Evolutionary conservation across 176 grass and related monocot species (phyloP), one percentile per base, ranked within the genome.

Genomic region (Carex littledalei): DNA sequence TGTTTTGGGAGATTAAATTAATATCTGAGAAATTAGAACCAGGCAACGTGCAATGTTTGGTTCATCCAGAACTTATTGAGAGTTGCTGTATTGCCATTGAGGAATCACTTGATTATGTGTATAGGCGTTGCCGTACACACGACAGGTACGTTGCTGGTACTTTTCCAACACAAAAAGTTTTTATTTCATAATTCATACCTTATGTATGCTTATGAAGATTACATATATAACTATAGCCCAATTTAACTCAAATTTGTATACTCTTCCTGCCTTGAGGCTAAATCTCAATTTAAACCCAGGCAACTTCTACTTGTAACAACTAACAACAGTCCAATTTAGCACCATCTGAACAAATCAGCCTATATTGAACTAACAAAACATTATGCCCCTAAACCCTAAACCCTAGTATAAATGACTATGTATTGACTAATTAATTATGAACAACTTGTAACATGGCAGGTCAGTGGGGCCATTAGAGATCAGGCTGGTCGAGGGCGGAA

Each of bases 1-100:
- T 97, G 53, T 94, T 94, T 72, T 97, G 94, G 92, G 94, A 92
- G 85, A 86, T 94, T 49, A 90, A 86, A 84, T 86, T 69, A 70
- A 90, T 84, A 72, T 37, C 59, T 60, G 60, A 90, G 22, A 74
- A 74, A n/a, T 13, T 39, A 54, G 72, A 60, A 69, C 18, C 37
- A 78, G 55, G 39, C 10, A 10, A 12, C 2, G 2, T 11, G 0
- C 47, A 22, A 12, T 62, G 50, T 3, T 17, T 78, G 0, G 63
- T 67, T 37, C 47, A 94, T 26, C 34, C 64, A 8, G 77, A 84
- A 58, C 87, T 97, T 77, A 70, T 92, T 0, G 85, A 97, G 81
- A 84, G 85, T 55, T 91, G 92, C 65, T 97, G 90, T 54, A 10
- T 88, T 14, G 84, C 85, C 1, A 81, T 94, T 0, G 92, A 97